Evolutionary conservation across 176 grass and related monocot species (phyloP), one percentile per base, ranked within the genome.

Genomic region (Carex kokanica): DNA sequence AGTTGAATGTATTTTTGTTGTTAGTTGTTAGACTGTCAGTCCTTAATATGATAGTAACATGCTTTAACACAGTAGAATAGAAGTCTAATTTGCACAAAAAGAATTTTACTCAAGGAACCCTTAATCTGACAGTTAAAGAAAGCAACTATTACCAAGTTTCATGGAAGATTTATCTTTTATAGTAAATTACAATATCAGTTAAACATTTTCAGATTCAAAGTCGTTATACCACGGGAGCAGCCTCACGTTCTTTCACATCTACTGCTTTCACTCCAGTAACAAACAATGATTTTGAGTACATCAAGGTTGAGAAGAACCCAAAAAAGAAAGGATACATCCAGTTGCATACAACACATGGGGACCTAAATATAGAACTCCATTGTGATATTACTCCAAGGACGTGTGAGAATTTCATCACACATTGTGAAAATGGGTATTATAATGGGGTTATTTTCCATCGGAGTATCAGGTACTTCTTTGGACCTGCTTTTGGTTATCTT

Each of bases 321-420:
- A 95, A 98, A 88, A 98, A 95, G 86, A 98, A 98, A 90, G 95
- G 95, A 84, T 98, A 98, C 61, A 73, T 93, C 86, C 95, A 98
- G 51, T 78, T 98, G 79, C 92, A 98, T 86, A 98, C 95, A 43
- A 95, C 92, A 27, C 95, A 98, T 80, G 92, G 92, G 71, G 95
- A 98, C 78, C 88, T 98, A 83, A 98, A 98, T 85, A 36, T 98
- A 69, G 95, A 98, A 87, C 87, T 98, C 78, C 95, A 98, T 82
- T 98, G 92, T 91, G 95, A 98, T 81, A 87, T 98, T 81, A 93
- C 95, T 84, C 95, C 92, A 17, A 69, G 92, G 53, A 77, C 95
- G 8, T 98, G 95, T 80, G 95, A 98, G 89, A 98, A 98, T 83
- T 98, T 98, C 51, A 88, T 98, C 56, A 98, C 90, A 20, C 95